A percentile compares a stretch with the other conserved stretches of the same genome.
Evolutionary conservation across 2,329 filamentous ascomycete species (phyloP).

Genomic region (Diaporthe sp.): DNA sequence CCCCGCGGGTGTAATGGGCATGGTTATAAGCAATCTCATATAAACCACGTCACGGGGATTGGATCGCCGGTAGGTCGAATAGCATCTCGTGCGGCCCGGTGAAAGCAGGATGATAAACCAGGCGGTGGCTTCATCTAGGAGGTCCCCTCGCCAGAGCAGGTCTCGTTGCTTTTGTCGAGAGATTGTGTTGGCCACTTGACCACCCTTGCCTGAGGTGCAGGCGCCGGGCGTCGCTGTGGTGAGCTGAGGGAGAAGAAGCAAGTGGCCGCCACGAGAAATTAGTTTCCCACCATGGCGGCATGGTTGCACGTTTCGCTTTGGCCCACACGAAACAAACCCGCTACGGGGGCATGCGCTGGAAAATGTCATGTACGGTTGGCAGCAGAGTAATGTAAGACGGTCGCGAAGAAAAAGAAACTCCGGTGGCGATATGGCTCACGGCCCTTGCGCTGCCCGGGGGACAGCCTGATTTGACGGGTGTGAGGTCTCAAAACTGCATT

Average conservation of each 20-base stretch:
- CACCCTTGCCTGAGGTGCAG: background rate
- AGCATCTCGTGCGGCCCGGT: background rate
- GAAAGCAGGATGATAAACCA: background rate
- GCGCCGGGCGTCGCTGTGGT: background rate
- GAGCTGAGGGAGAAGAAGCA: conserved; percentile 13
- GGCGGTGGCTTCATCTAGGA: background rate
- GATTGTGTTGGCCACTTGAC: background rate
- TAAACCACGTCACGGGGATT: background rate
- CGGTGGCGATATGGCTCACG: background rate
- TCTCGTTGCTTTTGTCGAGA: conserved; percentile 3
- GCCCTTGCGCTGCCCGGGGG: background rate
- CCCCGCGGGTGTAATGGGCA: background rate
- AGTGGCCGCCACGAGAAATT: background rate
- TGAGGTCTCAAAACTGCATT: background rate
- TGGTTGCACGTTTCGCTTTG: too few species aligned
- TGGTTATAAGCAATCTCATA: background rate
- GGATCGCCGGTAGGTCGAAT: background rate
- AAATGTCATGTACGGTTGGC: background rate
- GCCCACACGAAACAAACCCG: background rate
- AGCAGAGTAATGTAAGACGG: background rate
- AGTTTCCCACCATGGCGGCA: too few species aligned
- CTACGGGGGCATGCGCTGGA: too few species aligned
- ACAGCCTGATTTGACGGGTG: background rate
- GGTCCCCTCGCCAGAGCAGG: too few species aligned
- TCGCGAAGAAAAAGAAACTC: background rate